phyloP scores from a whole-genome alignment of 345 rosid genomes.

The Pelargonium nanum region DNA sequence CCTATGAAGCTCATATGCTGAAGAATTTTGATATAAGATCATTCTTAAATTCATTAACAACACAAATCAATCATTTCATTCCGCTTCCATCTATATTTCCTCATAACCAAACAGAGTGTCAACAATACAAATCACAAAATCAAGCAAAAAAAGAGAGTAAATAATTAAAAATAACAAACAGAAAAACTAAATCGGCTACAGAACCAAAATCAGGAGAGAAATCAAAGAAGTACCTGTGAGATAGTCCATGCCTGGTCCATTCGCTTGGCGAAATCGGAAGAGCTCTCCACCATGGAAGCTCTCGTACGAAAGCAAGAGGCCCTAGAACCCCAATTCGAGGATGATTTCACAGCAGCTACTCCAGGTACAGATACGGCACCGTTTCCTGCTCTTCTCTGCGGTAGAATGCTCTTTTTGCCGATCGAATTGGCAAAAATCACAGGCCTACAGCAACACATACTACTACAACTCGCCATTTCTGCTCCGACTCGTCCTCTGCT shows the following conservation, averaged over 20 bases:
- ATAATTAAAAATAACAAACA: too few relatives aligned
- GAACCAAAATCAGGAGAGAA: neutral
- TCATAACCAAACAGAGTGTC: neutral
- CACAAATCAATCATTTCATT: neutral
- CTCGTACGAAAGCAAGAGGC: constrained; percentile 13
- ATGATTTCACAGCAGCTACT: neutral
- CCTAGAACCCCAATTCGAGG: constrained; percentile 11
- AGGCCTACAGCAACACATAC: constrained; percentile 8
- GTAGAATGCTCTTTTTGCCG: neutral
- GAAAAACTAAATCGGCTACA: neutral
- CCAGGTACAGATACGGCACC: constrained; percentile 15
- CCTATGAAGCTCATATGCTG: neutral
- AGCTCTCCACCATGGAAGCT: constrained; percentile 63
- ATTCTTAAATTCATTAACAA: too few relatives aligned
- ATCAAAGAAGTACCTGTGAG: constrained; percentile 44
- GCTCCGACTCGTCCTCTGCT: neutral
- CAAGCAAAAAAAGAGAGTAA: neutral
- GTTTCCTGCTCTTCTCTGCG: neutral
- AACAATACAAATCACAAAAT: too few relatives aligned
- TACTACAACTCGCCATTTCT: constrained; percentile 9
- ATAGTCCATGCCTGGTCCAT: constrained; percentile 85
- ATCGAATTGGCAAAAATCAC: constrained; percentile 4
- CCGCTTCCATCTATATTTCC: neutral
- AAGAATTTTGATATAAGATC: too few relatives aligned
- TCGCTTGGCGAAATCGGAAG: constrained; percentile 65